Conservation (phyloP, 78 protist species). For the Tieghemostelium lacteum region DNA sequence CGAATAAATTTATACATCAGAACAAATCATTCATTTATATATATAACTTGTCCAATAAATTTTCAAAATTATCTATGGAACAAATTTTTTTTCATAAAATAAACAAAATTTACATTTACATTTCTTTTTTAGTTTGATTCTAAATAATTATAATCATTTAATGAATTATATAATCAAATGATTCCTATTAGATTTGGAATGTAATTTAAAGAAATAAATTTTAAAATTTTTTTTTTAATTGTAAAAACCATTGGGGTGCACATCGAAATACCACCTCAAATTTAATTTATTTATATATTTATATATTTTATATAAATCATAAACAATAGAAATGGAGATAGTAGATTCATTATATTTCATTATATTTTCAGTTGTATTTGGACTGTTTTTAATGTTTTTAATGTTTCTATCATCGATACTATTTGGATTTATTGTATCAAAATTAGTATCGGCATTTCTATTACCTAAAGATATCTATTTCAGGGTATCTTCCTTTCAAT, state of each 20-base stretch:
- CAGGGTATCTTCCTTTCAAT: slow-evolving; percentile 34
- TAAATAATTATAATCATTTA: too few species aligned
- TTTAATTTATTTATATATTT: too few species aligned
- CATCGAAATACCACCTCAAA: not conserved
- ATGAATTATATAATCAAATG: not conserved
- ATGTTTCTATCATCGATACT: slow-evolving; percentile 60
- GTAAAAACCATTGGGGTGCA: not conserved
- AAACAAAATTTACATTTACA: not conserved
- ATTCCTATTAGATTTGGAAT: too few species aligned
- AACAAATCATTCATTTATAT: too few species aligned
- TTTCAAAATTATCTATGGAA: not conserved
- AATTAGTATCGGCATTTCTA: slow-evolving; percentile 33
- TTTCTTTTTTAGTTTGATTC: not conserved
- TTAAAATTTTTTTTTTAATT: too few species aligned
- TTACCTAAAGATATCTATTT: slow-evolving; percentile 50
- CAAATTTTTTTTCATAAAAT: too few species aligned
- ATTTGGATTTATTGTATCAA: slow-evolving; percentile 62
- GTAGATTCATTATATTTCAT: slow-evolving; percentile 34
- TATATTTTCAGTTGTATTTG: slow-evolving; percentile 49
- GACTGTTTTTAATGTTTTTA: slow-evolving; percentile 50
- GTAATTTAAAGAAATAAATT: too few species aligned
- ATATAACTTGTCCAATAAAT: not conserved
- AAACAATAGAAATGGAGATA: slow-evolving; percentile 8
- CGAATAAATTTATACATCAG: not conserved
- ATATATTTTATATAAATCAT: too few species aligned